These are phyloP conservation scores for Lindgomyces ingoldianus DNA, from an alignment of 495 filamentous ascomycete genomes.

Conservation along the genomic window DNA sequence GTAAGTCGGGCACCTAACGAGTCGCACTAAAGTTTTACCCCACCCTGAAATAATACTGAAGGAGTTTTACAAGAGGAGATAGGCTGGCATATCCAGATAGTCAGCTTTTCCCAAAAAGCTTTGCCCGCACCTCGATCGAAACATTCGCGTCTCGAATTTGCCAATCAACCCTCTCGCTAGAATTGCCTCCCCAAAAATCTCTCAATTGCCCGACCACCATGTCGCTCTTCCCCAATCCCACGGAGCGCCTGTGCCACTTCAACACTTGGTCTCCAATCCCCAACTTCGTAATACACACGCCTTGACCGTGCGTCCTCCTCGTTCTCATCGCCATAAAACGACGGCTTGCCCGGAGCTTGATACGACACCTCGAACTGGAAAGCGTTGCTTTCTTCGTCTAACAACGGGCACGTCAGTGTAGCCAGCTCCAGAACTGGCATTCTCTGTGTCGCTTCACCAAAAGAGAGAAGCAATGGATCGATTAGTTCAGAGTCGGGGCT, in stretches of 20 bases:
- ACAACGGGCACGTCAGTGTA: background rate
- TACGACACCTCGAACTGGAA: background rate
- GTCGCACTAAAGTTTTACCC: too few relatives aligned
- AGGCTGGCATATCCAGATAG: too few relatives aligned
- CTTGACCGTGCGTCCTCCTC: background rate
- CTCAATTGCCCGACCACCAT: background rate
- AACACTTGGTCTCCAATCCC: background rate
- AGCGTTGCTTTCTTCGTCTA: background rate
- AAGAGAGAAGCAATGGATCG: background rate
- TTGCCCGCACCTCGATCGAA: too few relatives aligned
- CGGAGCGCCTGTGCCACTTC: background rate
- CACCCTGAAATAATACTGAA: too few relatives aligned
- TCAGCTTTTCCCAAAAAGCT: too few relatives aligned
- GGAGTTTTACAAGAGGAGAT: too few relatives aligned
- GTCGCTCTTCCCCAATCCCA: background rate
- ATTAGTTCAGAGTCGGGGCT: background rate
- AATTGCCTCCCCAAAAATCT: background rate
- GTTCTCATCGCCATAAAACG: background rate
- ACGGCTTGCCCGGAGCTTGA: background rate
- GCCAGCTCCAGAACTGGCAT: background rate
- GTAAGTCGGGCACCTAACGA: too few relatives aligned
- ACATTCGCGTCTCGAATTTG: too few relatives aligned
- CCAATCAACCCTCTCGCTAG: too few relatives aligned
- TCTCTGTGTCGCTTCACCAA: background rate
- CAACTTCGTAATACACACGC: background rate